These are phyloP conservation scores for Dalbergia cochinchinensis DNA, from an alignment of 306 rosid species.

Conservation along the genomic window DNA sequence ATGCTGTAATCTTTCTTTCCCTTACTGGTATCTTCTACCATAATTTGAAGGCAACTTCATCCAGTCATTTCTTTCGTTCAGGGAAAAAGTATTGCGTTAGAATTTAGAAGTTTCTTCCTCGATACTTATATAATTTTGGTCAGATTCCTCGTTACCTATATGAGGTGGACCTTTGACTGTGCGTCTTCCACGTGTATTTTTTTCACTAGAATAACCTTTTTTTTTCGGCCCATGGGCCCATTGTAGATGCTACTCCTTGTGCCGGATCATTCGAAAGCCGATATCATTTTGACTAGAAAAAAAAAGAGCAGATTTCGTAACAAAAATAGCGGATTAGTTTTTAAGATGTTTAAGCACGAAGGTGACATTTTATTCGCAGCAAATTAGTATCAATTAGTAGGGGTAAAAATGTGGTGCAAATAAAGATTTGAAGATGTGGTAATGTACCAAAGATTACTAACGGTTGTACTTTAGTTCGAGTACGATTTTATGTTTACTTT, in stretches of 20 bases:
- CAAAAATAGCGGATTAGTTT: background rate
- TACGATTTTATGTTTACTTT: background rate
- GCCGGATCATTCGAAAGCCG: background rate
- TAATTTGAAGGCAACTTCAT: slow-evolving; percentile 22
- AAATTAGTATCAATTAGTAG: background rate
- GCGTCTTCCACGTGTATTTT: background rate
- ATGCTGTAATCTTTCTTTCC: slow-evolving; percentile 26
- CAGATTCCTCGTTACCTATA: background rate
- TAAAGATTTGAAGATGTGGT: background rate
- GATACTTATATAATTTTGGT: background rate
- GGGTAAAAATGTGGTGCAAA: background rate
- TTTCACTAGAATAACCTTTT: background rate
- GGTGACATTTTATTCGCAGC: background rate
- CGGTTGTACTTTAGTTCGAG: background rate
- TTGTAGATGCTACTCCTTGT: background rate
- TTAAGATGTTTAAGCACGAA: background rate
- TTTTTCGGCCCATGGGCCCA: background rate
- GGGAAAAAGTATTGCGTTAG: slow-evolving; percentile 23
- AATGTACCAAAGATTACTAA: background rate
- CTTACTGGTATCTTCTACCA: background rate
- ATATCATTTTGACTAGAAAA: too few species aligned
- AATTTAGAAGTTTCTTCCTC: slow-evolving; percentile 9
- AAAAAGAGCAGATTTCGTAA: too few species aligned
- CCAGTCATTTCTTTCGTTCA: slow-evolving; percentile 3
- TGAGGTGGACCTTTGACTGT: background rate